Percentiles rank a stretch among this genome's conserved stretches.
phyloP scores from a whole-genome alignment of 352 stramenopile species.

The Halophytophthora batemanensis region DNA sequence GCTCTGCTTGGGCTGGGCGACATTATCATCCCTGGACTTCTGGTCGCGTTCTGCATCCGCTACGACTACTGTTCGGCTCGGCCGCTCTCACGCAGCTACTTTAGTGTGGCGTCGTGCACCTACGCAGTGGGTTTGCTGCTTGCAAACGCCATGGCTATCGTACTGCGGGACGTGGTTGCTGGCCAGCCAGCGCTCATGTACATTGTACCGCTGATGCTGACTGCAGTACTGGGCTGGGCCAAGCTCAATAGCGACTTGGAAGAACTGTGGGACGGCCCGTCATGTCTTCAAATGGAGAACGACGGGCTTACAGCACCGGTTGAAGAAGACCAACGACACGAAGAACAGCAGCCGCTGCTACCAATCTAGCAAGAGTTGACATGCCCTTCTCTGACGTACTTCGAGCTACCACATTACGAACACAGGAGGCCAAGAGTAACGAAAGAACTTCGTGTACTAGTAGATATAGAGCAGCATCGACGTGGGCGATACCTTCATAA shows the following conservation, averaged over 20 bases:
- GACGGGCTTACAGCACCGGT: slow-evolving; percentile 5
- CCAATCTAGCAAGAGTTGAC: neutral
- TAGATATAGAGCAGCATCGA: too few relatives aligned
- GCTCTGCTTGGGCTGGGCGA: slow-evolving; percentile 93
- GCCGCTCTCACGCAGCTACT: slow-evolving; percentile 72
- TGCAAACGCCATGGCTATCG: slow-evolving; percentile 91
- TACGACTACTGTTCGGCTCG: slow-evolving; percentile 83
- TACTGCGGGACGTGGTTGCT: slow-evolving; percentile 79
- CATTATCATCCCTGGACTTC: slow-evolving; percentile 91
- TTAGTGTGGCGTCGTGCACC: slow-evolving; percentile 47
- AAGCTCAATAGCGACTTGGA: slow-evolving; percentile 50
- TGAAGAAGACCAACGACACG: slow-evolving; percentile 15
- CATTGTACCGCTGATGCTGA: slow-evolving; percentile 89
- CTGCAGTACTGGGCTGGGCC: slow-evolving; percentile 54
- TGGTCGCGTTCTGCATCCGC: slow-evolving; percentile 89
- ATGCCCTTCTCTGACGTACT: too few relatives aligned
- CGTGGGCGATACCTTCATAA: slow-evolving; percentile 6
- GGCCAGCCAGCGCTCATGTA: slow-evolving; percentile 96
- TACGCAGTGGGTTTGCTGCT: slow-evolving; percentile 91
- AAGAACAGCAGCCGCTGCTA: slow-evolving; percentile 20
- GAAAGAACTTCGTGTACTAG: too few relatives aligned
- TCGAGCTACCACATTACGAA: too few relatives aligned
- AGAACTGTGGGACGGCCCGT: slow-evolving; percentile 73
- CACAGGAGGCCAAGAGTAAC: too few relatives aligned
- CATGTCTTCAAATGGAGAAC: slow-evolving; percentile 30